Evolutionary conservation across 2,329 filamentous ascomycete species (phyloP), one percentile per base, ranked within the genome.

Genomic region (Diaporthe citriasiana): DNA sequence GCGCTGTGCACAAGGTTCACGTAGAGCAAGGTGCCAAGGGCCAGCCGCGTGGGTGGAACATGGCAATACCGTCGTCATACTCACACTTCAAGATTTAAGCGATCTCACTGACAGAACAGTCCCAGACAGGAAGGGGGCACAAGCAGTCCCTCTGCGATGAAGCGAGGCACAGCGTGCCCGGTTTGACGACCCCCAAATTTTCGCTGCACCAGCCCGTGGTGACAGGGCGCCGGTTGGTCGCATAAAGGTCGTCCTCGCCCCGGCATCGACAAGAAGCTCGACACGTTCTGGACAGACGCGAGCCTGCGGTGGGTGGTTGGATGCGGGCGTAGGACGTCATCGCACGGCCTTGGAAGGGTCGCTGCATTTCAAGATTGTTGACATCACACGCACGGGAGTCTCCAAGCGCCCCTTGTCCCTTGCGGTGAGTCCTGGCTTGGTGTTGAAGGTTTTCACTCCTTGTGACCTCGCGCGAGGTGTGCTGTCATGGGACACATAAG

Each of bases 331-430:
- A 30, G 33, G 27, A 38, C 42, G 47, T 55, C 56, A 71, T 53
- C 22, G n/a, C 19, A 35, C 45, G 3, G 30, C 12, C 9, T 66
- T 51, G 22, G 13, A 38, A 68, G 63, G 63, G 63, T 27, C 6
- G 47, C 33, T 53, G 63, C 63, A 68, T 53, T n/a, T n/a, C n/a
- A n/a, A n/a, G n/a, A n/a, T n/a, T 53, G n/a, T 53, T 68, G 63
- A 53, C 63, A 68, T 68, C 63, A 68, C 47, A 68, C 47, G 33
- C n/a, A 40, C 15, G 42, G 33, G 47, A 9, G 1, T 4, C 2
- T 22, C 19, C 13, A 15, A 40, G 2, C 8, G 2, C 8, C 25
- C 9, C n/a, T n/a, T n/a, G n/a, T n/a, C 17, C 38, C 45, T 8
- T 19, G 15, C 45, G 12, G 30, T 13, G n/a, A 22, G 15, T 19